phyloP scores from a whole-genome alignment of 2,329 filamentous ascomycete species.

The Fusarium tuaranense region DNA sequence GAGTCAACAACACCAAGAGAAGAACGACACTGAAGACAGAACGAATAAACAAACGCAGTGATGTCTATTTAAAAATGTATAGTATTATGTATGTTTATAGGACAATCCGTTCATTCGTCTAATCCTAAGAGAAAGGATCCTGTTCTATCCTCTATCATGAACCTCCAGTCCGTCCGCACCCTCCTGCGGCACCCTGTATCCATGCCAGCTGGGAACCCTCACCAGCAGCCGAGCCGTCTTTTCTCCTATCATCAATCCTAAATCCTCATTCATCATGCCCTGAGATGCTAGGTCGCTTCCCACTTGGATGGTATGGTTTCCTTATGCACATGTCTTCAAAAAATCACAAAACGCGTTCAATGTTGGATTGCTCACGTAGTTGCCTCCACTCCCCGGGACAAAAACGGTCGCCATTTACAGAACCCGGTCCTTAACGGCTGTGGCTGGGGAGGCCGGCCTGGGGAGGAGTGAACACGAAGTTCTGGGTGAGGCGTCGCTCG shows the following conservation, averaged over 20 bases:
- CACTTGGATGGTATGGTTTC: slow-evolving; percentile 30
- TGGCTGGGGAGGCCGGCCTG: slow-evolving; percentile 55
- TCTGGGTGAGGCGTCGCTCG: slow-evolving; percentile 58
- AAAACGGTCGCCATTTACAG: slow-evolving; percentile 45
- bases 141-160: slow-evolving; percentile 44
- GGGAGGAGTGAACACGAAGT: slow-evolving; percentile 54
- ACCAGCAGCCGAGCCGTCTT: slow-evolving; percentile 32
- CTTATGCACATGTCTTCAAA: slow-evolving; percentile 40
- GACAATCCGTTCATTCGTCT: slow-evolving; percentile 45
- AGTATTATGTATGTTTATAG: slow-evolving; percentile 38
- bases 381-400: slow-evolving; percentile 31
- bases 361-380: slow-evolving; percentile 28
- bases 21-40: neutral
- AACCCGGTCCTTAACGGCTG: slow-evolving; percentile 46
- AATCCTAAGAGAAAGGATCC: slow-evolving; percentile 38
- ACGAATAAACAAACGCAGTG: neutral
- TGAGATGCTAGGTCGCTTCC: slow-evolving; percentile 33
- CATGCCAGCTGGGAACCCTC: slow-evolving; percentile 36
- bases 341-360: slow-evolving; percentile 39
- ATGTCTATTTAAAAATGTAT: slow-evolving; percentile 17
- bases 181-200: slow-evolving; percentile 33
- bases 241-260: slow-evolving; percentile 43
- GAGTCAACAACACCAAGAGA: neutral
- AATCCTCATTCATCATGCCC: slow-evolving; percentile 38
- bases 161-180: slow-evolving; percentile 10